A percentile compares a stretch with the other conserved stretches of the same genome.
Evolutionary conservation across 148 eudicot genomes (phyloP).

Genomic region (Persicaria maculosa): DNA sequence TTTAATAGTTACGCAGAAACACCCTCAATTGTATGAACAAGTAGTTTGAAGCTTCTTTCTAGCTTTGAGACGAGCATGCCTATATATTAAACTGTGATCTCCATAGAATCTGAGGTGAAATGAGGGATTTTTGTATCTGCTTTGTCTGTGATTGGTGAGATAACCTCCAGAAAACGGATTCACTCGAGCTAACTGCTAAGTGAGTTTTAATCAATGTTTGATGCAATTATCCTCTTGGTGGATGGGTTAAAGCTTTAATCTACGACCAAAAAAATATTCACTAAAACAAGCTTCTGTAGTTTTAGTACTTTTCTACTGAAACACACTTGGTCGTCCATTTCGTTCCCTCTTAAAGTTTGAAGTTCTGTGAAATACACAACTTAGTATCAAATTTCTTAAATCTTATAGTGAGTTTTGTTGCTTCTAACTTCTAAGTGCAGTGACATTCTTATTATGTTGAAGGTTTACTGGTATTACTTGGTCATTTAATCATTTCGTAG

Average conservation of each 20-base stretch:
- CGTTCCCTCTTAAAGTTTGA: background rate
- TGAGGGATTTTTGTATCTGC: background rate
- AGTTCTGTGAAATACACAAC: background rate
- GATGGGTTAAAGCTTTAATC: background rate
- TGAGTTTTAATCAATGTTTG: background rate
- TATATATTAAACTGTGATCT: background rate
- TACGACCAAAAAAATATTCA: background rate
- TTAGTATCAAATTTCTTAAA: background rate
- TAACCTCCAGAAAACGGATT: background rate
- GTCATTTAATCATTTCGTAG: background rate
- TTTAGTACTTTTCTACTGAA: too few species aligned
- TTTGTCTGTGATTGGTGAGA: background rate
- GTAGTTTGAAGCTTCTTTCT: background rate
- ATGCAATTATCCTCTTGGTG: background rate
- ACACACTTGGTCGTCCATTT: background rate
- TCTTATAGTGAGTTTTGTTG: background rate
- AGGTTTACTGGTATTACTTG: background rate
- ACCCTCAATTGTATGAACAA: background rate
- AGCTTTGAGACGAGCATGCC: slow-evolving; percentile 1
- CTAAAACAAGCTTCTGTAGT: background rate
- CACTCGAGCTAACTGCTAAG: background rate
- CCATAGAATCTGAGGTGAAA: background rate
- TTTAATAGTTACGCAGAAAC: background rate
- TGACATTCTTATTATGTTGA: background rate
- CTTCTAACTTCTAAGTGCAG: background rate